These are phyloP conservation scores for Gracilaria gracilis DNA, from an alignment of 23 red algal genomes.

Conservation along the genomic window DNA sequence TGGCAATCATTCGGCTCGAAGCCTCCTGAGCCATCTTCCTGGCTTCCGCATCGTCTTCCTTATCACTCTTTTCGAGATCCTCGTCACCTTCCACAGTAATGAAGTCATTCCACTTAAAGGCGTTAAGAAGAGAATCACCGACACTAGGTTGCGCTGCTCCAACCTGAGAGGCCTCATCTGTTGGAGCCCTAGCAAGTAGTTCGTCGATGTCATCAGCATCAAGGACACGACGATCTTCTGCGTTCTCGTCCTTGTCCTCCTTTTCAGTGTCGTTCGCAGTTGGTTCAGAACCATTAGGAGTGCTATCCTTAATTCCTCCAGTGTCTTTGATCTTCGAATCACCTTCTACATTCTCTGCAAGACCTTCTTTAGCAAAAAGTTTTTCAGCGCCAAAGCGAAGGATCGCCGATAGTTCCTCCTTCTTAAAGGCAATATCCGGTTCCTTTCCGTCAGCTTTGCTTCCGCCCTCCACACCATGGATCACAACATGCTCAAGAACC, in stretches of 20 bases:
- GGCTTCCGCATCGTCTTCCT: constrained; percentile 50
- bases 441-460: constrained; percentile 62
- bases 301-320: neutral
- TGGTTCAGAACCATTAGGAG: constrained; percentile 29
- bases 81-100: constrained; percentile 75
- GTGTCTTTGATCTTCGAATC: constrained; percentile 19
- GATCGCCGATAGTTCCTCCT: constrained; percentile 93
- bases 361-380: constrained; percentile 72
- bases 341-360: constrained; percentile 14
- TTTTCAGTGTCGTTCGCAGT: constrained; percentile 1
- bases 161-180: constrained; percentile 71
- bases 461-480: constrained; percentile 89
- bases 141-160: constrained; percentile 68
- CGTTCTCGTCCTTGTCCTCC: constrained; percentile 67
- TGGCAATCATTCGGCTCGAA: constrained; percentile 35
- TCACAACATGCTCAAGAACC: constrained; percentile 92
- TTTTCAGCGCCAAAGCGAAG: constrained; percentile 96
- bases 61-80: constrained; percentile 54
- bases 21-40: constrained; percentile 57
- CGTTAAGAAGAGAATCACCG: constrained; percentile 93
- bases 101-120: constrained; percentile 98
- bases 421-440: constrained; percentile 79
- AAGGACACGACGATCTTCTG: constrained; percentile 64
- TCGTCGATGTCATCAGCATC: constrained; percentile 95
- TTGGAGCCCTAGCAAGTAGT: constrained; percentile 77